These are phyloP conservation scores for Musa acuminata DNA, from an alignment of 176 grass and related monocot genomes.

Conservation along the genomic window DNA sequence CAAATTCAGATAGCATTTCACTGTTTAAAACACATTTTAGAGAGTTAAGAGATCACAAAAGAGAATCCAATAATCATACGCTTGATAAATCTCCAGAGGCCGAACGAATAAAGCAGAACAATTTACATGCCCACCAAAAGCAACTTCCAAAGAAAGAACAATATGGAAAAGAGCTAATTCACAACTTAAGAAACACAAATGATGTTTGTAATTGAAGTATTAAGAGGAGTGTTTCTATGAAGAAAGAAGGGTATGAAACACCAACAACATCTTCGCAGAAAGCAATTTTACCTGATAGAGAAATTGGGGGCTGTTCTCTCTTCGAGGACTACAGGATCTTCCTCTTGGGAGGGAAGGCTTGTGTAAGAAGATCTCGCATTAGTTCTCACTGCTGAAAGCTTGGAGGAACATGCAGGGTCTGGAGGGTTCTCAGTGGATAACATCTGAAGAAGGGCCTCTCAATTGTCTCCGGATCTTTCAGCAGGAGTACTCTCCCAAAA, in stretches of 20 bases:
- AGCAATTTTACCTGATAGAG: constrained; percentile 74
- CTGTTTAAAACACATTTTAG: neutral
- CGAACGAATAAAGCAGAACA: neutral
- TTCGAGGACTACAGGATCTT: constrained; percentile 33
- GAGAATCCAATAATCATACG: neutral
- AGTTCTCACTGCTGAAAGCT: constrained; percentile 26
- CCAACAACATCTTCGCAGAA: constrained; percentile 9
- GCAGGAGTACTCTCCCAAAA: constrained; percentile 53
- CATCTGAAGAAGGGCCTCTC: constrained; percentile 75
- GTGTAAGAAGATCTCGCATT: constrained; percentile 26
- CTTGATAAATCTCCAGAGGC: neutral
- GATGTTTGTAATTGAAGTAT: neutral
- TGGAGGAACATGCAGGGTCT: constrained; percentile 53
- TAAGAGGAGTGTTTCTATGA: neutral
- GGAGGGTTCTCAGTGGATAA: constrained; percentile 67
- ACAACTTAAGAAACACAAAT: neutral
- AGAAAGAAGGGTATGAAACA: neutral
- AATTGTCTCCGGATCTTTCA: constrained; percentile 30
- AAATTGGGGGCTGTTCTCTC: constrained; percentile 47
- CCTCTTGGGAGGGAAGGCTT: constrained; percentile 26
- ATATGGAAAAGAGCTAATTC: neutral
- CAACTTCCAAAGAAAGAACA: neutral
- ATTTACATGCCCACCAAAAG: neutral
- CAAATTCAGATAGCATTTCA: neutral
- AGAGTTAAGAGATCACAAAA: neutral